Evolutionary conservation across 805 yeast species (phyloP), one percentile per base, ranked within the genome.

Genomic region (Lachancea lanzarotensis): DNA sequence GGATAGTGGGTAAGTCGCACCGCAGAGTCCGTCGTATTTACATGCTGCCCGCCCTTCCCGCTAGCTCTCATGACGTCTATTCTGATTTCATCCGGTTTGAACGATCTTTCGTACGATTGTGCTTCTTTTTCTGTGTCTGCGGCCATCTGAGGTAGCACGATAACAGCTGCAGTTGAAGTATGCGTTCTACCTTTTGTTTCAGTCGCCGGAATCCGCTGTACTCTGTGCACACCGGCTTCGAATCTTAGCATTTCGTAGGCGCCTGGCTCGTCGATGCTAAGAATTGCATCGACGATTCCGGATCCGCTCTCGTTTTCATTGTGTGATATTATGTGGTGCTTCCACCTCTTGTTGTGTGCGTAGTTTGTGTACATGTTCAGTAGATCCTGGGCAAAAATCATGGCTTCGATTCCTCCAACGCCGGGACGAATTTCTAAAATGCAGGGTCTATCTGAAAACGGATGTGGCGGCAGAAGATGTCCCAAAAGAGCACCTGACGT

Each of bases 31-130:
- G 98, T 93, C 12, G 96, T 91, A 60, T 91, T 91, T 31, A 91
- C 98, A 60, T 91, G 98, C 68, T 91, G 98, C 0, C 98, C 98
- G 45, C 98, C 98, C 51, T 93, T 84, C 2, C 98, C 98, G 45
- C 95, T 81, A 0, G 98, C 87, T 53, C 98, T 74, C 96, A 91
- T 93, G n/a, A 93, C 89, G 61, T 93, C 98, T 3, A 93, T 80
- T 45, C 96, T 74, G 18, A 93, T 80, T 56, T 93, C 98, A 2
- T 85, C 95, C 0, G 90, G 86, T 16, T 79, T 79, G 63, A 93
- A 88, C 45, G 77, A 76, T 35, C 91, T 68, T 55, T 84, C 91
- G 38, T 72, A 76, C 1, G 74, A 72, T 44, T 76, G 69, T 22
- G 70, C 70, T 6, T 66, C 65, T 33, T 62, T 68, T 5, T 74